Evolutionary conservation across 176 grass and related monocot species (phyloP).

Genomic region (Panicum miliaceum): DNA sequence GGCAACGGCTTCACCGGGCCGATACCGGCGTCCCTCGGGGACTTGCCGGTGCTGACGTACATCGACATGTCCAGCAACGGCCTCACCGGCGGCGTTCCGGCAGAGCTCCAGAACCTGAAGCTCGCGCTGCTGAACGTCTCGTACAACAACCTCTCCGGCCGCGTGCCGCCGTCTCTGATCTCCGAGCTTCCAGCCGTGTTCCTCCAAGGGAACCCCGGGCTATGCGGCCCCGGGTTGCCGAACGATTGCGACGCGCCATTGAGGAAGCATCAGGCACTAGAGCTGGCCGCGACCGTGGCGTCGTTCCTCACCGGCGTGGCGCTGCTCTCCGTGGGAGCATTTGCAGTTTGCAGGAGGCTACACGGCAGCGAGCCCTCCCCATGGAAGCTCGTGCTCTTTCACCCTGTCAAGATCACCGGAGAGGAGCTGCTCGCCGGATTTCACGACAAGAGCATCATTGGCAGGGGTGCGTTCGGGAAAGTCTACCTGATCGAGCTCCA

Average conservation of each 20-base stretch:
- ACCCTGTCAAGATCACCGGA: conserved; percentile 58
- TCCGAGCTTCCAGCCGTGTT: conserved; percentile 70
- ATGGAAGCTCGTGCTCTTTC: conserved; percentile 71
- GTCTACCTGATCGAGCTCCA: conserved; percentile 46
- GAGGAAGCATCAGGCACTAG: conserved; percentile 37
- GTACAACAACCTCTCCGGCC: conserved; percentile 71
- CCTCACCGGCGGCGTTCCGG: conserved; percentile 66
- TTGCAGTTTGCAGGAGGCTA: conserved; percentile 39
- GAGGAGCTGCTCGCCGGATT: conserved; percentile 59
- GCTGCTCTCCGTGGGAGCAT: conserved; percentile 48
- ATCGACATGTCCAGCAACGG: conserved; percentile 77
- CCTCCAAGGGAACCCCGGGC: conserved; percentile 62
- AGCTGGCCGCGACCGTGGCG: conserved; percentile 45
- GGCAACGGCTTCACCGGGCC: conserved; percentile 64
- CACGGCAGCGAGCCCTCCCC: conserved; percentile 1
- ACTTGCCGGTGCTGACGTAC: conserved; percentile 76
- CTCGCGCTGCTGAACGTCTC: conserved; percentile 84
- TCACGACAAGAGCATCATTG: conserved; percentile 55
- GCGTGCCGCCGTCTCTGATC: conserved; percentile 56
- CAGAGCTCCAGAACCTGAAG: conserved; percentile 65
- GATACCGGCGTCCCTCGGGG: conserved; percentile 64
- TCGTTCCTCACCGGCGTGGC: conserved; percentile 37
- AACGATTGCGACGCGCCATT: conserved; percentile 29
- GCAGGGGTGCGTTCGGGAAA: conserved; percentile 67
- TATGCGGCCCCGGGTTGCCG: conserved; percentile 68